Base-by-base conservation (phyloP, 1,139 yeast species). In the Sugiyamaella paludigena region DNA sequence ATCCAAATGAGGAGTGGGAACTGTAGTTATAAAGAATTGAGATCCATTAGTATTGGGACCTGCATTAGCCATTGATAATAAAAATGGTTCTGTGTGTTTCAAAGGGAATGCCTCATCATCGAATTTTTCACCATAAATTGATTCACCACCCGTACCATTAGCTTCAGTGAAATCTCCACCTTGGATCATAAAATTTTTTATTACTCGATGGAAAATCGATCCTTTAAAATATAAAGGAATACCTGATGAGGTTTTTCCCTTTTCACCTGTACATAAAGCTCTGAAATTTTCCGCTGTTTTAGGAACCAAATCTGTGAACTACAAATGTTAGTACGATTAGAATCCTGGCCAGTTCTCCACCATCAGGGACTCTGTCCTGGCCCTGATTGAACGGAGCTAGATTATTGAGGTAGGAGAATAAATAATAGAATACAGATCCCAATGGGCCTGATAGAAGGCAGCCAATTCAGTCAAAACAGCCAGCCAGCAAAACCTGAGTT, bases 1-100 rank as follows among this genome's bases (percentile, higher is more conserved):
- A 67, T 92, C 92, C 60, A 91, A 76, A 66, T 86, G 92, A 9
- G 92, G 87, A 24, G 94, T 84, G 44, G 87, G 80, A 5, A 79
- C 87, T 11, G 92, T 84, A 46, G 84, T 80, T 61, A 92, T 83
- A 68, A 92, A 92, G 65, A 89, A 91, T 68, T 92, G 98, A 0
- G 96, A 88, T 1, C 98, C 98, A 65, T 92, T 92, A 54, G 98
- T 91, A 67, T 85, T 83, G 48, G 96, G 91, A 10, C 98, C 98
- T 4, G 96, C 87, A 67, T 89, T 91, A 54, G 98, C 98, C 98
- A 92, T 92, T 19, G 96, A 86, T 62, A 92, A 77, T 60, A 91
- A 74, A 67, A 86, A 91, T 48, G 98, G 97, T 62, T 78, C 77
- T 59, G 83, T 91, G 66, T 92, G 98, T 58, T 77, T 78, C 58